phyloP scores from a whole-genome alignment of 495 filamentous ascomycete genomes.

The Hypomontagnella monticulosa region DNA sequence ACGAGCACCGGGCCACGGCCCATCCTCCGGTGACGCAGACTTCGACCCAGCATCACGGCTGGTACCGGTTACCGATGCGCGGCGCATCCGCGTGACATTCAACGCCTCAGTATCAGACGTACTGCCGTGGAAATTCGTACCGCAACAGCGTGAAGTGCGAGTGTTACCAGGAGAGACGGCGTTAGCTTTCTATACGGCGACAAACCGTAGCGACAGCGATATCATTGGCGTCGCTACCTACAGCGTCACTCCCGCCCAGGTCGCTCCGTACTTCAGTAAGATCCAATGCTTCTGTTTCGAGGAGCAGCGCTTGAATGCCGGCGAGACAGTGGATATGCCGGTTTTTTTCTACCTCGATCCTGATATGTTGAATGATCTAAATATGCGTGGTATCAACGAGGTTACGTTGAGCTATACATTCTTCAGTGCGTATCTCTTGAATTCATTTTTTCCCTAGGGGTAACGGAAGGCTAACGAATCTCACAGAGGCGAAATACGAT shows the following conservation, averaged over 20 bases:
- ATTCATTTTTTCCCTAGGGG: conserved; percentile 7
- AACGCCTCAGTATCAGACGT: conserved; percentile 93
- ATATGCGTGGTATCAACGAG: conserved; percentile 92
- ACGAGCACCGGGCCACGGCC: conserved; percentile 74
- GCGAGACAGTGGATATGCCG: conserved; percentile 99
- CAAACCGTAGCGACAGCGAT: conserved; percentile 85
- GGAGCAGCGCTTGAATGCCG: conserved; percentile 88
- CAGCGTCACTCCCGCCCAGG: conserved; percentile 93
- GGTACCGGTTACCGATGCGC: conserved; percentile 78
- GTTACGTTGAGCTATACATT: conserved; percentile 98
- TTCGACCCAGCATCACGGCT: conserved; percentile 77
- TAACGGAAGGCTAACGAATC: conserved; percentile 34
- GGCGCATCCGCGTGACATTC: conserved; percentile 95
- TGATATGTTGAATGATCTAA: conserved; percentile 88
- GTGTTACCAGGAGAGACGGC: conserved; percentile 97
- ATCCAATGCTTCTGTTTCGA: conserved; percentile 99
- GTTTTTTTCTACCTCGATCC: conserved; percentile 99
- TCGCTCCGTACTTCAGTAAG: conserved; percentile 98
- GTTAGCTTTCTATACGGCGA: conserved; percentile 96
- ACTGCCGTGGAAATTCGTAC: conserved; percentile 95
- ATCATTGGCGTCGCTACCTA: conserved; percentile 99
- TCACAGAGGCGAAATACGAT: conserved; percentile 83
- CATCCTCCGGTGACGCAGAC: conserved; percentile 55
- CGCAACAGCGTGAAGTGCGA: conserved; percentile 95
- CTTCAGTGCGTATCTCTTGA: conserved; percentile 73